Base-by-base conservation (phyloP, 2,329 filamentous ascomycete genomes). In the Camillea tinctor region DNA sequence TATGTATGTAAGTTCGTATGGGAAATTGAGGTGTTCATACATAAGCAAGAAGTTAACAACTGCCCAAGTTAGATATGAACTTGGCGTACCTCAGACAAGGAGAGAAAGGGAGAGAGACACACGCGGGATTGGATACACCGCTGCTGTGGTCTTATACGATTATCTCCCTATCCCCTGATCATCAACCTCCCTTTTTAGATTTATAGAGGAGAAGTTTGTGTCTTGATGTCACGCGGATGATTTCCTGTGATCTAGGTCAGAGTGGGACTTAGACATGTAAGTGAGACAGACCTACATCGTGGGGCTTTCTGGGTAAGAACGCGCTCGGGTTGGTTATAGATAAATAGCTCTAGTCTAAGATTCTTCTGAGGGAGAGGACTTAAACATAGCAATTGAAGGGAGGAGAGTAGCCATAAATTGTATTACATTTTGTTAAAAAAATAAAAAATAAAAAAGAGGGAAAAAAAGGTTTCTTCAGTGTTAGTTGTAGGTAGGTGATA, bases 101-200 rank as follows among this genome's bases (percentile, higher is more conserved):
- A n/a, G 13, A 44, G 53, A 49, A 36, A 23, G 30, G 22, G 30
- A 36, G 52, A 54, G 19, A n/a, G 30, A 54, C 13, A 56, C 19
- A 54, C 13, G 54, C 19, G 23, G 59, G 61, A 55, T 50, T 58
- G 21, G 63, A 55, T 54, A 60, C 60, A 62, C 24, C 19, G 50
- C 26, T 4, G 40, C 53, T 51, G 44, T 60, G 60, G 55, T 65
- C 13, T 57, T 66, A 66, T 65, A 65, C 58, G 55, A 59, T 60
- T 58, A 61, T 57, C 63, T 60, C 40, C 58, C 55, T 1, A 20
- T 51, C 4, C 22, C 26, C 26, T 30, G 26, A 9, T 9, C 26
- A 30, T 4, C 26, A 4, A 9, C 26, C 26, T 11, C 2, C 26
- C 26, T 11, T 4, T 30, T 30, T 30, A 11, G 26, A 9, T 7